Base-by-base conservation (phyloP, 2,329 filamentous ascomycete species). In the Ophiostoma novo-ulmi region DNA sequence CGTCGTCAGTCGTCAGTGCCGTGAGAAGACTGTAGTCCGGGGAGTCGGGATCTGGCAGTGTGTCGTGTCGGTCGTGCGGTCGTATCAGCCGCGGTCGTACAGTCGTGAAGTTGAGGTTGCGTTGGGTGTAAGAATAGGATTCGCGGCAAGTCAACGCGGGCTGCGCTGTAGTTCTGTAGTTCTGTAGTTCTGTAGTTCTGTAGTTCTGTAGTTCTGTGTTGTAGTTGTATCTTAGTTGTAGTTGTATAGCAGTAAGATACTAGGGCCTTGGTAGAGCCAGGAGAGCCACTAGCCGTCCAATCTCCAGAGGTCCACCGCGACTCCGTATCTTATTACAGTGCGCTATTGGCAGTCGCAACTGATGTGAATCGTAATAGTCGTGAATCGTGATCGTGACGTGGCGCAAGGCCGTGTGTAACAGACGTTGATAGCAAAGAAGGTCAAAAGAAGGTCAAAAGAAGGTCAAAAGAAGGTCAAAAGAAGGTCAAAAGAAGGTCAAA, bases 251-350 rank as follows among this genome's bases (percentile, higher is more conserved):
- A n/a, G 41, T 44, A 17, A 48, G 17, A 20, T 48, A n/a, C 44
- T 48, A 20, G 55, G 55, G n/a, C 55, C 58, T 39, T 39, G 17
- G 5, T 31, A 10, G 63, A 14, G 35, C 61, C n/a, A 65, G 36
- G 63, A 65, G 63, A 39, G 35, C 63, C 63, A 36, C 63, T 65
- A 65, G 20, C 20, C 8, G 63, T 65, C 20, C 36, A 65, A 39
- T 39, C 63, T 65, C 63, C 63, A 65, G 36, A 39, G 63, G 63
- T 65, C 63, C 63, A 65, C 63, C 36, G 63, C 36, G 17, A 41
- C 63, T 65, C 63, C 63, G 63, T 65, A 55, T 22, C n/a, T 22
- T 58, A 58, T 35, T 63, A 63, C 58, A 63, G 26, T 10, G 58
- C n/a, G 26, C 17, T 36, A 35, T 36, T 35, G 14, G 14, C 13